These are phyloP conservation scores for Syzygium jambos DNA, from an alignment of 345 rosid species.

Conservation along the genomic window DNA sequence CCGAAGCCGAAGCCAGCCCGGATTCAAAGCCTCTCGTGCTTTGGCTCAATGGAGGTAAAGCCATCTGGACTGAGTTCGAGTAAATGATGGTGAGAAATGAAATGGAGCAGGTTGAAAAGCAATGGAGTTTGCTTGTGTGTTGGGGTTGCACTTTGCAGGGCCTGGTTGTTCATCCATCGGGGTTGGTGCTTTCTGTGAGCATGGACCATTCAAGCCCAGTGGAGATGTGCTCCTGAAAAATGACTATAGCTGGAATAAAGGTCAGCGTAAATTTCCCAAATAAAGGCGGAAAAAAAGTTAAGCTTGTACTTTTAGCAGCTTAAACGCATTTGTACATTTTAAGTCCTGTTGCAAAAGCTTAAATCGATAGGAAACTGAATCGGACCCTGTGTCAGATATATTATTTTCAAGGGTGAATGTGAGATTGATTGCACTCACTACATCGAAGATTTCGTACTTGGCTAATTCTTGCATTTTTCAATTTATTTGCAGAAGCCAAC, in stretches of 20 bases:
- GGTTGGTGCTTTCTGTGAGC: conserved; percentile 30
- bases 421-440: neutral
- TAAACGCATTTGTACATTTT: neutral
- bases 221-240: conserved; percentile 14
- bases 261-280: neutral
- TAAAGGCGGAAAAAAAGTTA: neutral
- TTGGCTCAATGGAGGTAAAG: conserved; percentile 40
- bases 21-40: conserved; percentile 37
- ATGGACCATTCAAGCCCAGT: conserved; percentile 34
- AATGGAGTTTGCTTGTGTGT: neutral
- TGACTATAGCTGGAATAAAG: conserved; percentile 33
- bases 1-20: conserved; percentile 25
- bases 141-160: conserved; percentile 5
- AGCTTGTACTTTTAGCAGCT: neutral
- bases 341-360: neutral
- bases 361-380: neutral
- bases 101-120: neutral
- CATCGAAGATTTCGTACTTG: neutral
- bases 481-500: conserved; percentile 30
- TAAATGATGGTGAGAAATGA: neutral
- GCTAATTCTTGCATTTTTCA: neutral
- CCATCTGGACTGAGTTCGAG: neutral
- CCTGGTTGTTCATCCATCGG: conserved; percentile 45
- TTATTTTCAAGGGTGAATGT: neutral
- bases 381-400: neutral